These are phyloP conservation scores for Sabuloglossum arenarium DNA, from an alignment of 495 filamentous ascomycete species.

Conservation along the genomic window DNA sequence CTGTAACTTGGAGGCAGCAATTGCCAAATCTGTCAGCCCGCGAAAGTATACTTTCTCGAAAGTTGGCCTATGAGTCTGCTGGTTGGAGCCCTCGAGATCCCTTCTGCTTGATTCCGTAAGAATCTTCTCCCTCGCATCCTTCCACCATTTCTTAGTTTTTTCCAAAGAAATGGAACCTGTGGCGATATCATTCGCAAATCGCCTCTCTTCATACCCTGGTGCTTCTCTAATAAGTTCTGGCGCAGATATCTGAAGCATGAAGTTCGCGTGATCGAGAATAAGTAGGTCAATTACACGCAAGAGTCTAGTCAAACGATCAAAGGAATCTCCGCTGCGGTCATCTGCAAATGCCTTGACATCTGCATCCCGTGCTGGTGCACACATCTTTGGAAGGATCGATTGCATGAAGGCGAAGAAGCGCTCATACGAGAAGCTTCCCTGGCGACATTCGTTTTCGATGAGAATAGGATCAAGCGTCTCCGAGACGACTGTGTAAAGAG, in stretches of 20 bases:
- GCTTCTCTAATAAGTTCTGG: conserved; percentile 68
- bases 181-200: conserved; percentile 50
- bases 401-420: conserved; percentile 85
- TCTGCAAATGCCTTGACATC: conserved; percentile 62
- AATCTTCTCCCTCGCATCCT: conserved; percentile 42
- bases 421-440: conserved; percentile 79
- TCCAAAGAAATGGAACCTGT: conserved; percentile 34
- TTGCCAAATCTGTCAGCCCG: conserved; percentile 40
- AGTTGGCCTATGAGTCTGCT: conserved; percentile 30
- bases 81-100: conserved; percentile 45
- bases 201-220: conserved; percentile 55
- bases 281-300: conserved; percentile 77
- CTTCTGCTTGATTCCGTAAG: conserved; percentile 49
- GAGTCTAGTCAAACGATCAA: conserved; percentile 63
- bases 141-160: conserved; percentile 53
- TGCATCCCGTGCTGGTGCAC: conserved; percentile 73
- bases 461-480: conserved; percentile 68
- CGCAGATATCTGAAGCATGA: conserved; percentile 61
- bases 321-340: conserved; percentile 48
- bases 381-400: conserved; percentile 75
- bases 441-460: conserved; percentile 52
- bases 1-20: conserved; percentile 34
- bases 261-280: conserved; percentile 91
- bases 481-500: conserved; percentile 63
- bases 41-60: conserved; percentile 63